Conservation (phyloP, 176 grass and related monocot species). For the Ampelocalamus luodianensis region DNA sequence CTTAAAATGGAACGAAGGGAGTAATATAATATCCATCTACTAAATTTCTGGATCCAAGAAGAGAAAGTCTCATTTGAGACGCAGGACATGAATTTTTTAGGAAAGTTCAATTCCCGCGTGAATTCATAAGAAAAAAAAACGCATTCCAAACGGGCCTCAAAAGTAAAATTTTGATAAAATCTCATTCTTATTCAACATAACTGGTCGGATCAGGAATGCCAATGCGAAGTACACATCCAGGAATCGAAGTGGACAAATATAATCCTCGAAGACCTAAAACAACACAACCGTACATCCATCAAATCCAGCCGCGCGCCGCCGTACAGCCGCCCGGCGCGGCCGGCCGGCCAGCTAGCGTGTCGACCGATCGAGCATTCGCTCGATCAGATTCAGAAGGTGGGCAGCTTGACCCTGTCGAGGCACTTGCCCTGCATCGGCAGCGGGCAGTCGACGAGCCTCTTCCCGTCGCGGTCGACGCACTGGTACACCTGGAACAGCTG, state of each 20-base stretch:
- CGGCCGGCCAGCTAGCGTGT: background rate
- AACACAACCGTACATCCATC: background rate
- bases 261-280: background rate
- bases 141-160: too few relatives aligned
- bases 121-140: too few relatives aligned
- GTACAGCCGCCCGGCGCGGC: background rate
- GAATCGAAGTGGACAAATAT: background rate
- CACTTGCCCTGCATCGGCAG: constrained; percentile 51
- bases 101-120: too few relatives aligned
- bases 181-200: too few relatives aligned
- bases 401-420: constrained; percentile 53
- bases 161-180: too few relatives aligned
- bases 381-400: constrained; percentile 63
- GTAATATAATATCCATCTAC: too few relatives aligned
- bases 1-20: too few relatives aligned
- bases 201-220: background rate
- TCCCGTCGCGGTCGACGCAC: constrained; percentile 53
- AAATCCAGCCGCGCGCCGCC: too few relatives aligned
- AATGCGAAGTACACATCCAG: background rate
- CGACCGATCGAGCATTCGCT: background rate
- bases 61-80: too few relatives aligned
- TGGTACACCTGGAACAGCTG: constrained; percentile 87
- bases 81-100: too few relatives aligned
- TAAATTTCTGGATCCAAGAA: too few relatives aligned
- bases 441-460: constrained; percentile 68